These are phyloP conservation scores for Lachnellula hyalina DNA, from an alignment of 2,329 filamentous ascomycete genomes.

Conservation along the genomic window DNA sequence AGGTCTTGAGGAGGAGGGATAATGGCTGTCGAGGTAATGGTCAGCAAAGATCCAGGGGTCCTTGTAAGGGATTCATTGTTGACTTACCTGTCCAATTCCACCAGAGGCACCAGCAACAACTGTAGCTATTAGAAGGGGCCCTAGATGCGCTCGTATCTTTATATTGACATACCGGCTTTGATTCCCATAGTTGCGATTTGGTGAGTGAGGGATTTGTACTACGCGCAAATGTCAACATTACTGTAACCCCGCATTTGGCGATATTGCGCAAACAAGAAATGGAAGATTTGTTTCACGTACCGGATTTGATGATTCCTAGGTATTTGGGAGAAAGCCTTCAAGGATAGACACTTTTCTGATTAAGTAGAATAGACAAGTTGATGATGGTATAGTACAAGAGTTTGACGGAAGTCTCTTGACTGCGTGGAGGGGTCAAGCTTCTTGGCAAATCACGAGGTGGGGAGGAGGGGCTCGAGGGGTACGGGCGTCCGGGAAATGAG, in stretches of 20 bases:
- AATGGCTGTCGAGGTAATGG: slow-evolving; percentile 60
- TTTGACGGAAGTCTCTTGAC: neutral
- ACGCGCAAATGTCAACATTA: slow-evolving; percentile 9
- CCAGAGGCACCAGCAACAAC: slow-evolving; percentile 93
- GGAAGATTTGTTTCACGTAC: slow-evolving; percentile 9
- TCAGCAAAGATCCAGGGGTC: slow-evolving; percentile 10
- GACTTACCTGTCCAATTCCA: slow-evolving; percentile 90
- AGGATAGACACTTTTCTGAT: slow-evolving; percentile 1
- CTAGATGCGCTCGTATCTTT: neutral
- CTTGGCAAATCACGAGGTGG: neutral
- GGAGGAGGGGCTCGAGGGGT: no score
- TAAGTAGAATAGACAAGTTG: neutral
- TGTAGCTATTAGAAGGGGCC: slow-evolving; percentile 28
- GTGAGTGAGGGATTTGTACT: slow-evolving; percentile 12
- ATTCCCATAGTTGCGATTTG: slow-evolving; percentile 43
- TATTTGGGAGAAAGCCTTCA: slow-evolving; percentile 4
- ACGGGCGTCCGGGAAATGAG: neutral
- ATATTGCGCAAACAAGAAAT: neutral
- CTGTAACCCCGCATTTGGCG: slow-evolving; percentile 21
- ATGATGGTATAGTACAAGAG: neutral
- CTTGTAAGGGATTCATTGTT: neutral
- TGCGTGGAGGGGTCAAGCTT: slow-evolving; percentile 5
- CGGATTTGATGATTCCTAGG: slow-evolving; percentile 8
- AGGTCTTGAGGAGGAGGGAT: slow-evolving; percentile 92
- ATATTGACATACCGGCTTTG: slow-evolving; percentile 49